Evolutionary conservation across 371 early-diverging fungal species (phyloP).

Genomic region (Dinochytrium kinnereticum): DNA sequence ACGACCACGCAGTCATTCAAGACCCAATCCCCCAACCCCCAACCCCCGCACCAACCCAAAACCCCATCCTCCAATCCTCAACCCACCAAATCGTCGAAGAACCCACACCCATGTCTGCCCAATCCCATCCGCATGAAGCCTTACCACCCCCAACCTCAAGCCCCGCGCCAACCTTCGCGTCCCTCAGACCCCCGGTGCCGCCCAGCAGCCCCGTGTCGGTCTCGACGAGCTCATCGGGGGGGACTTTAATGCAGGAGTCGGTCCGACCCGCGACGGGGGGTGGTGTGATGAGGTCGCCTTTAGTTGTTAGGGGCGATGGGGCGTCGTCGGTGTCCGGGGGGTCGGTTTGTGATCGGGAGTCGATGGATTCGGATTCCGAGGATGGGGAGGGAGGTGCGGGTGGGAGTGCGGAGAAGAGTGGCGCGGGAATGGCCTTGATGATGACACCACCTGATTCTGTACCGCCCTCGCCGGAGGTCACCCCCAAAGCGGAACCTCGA

Average conservation of each 20-base stretch:
- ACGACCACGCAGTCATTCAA: not conserved
- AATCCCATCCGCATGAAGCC: no score
- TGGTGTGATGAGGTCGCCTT: no score
- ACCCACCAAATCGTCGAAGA: no score
- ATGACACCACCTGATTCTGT: no score
- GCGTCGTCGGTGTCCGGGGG: not conserved
- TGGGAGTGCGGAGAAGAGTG: not conserved
- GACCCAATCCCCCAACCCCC: not conserved
- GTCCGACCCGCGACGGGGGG: no score
- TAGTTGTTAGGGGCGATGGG: no score
- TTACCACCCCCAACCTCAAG: not conserved
- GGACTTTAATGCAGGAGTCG: not conserved
- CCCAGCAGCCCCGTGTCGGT: not conserved
- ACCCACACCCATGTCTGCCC: no score
- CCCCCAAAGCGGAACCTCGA: no score
- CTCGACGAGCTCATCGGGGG: not conserved
- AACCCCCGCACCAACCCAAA: not conserved
- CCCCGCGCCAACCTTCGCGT: not conserved
- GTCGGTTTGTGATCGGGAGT: not conserved
- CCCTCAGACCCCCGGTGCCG: not conserved
- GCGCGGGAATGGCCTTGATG: no score
- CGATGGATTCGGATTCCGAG: constrained; percentile 10
- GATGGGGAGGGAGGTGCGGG: not conserved
- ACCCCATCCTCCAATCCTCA: no score
- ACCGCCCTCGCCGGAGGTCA: no score